These are phyloP conservation scores for Exsudoporus frostii DNA, from an alignment of 768 basidiomycete genomes.

Conservation along the genomic window DNA sequence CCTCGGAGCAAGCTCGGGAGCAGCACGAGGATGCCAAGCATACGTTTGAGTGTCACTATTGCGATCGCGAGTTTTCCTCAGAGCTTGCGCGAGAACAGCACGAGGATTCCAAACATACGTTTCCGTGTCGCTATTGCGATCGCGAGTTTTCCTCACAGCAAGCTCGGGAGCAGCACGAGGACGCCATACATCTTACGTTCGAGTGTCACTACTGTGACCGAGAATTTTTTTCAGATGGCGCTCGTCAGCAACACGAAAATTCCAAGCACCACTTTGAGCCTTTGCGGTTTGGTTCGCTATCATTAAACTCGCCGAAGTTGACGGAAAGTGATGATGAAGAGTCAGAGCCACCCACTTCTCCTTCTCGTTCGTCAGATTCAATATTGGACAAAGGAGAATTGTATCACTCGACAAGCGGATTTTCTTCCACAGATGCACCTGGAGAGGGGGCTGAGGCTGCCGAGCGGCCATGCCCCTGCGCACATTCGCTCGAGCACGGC, in stretches of 20 bases:
- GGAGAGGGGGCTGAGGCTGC: background rate
- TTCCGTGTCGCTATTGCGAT: background rate
- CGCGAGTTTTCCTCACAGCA: background rate
- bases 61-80: background rate
- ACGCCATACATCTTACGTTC: background rate
- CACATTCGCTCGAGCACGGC: background rate
- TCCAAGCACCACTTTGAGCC: slow-evolving; percentile 1
- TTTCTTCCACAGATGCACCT: background rate
- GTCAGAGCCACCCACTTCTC: too few species aligned
- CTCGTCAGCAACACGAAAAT: slow-evolving; percentile 11
- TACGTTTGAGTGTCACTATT: background rate
- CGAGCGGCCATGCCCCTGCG: background rate
- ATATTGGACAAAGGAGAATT: too few species aligned
- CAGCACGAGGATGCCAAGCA: background rate
- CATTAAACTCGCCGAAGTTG: background rate
- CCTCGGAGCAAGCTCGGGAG: background rate
- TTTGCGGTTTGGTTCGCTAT: background rate
- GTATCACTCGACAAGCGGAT: too few species aligned
- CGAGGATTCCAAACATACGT: background rate
- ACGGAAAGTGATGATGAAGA: too few species aligned
- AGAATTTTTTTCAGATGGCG: slow-evolving; percentile 1
- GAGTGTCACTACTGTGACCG: slow-evolving; percentile 11
- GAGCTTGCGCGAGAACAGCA: background rate
- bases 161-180: background rate
- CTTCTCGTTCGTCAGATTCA: too few species aligned